Percentiles rank a stretch among this genome's conserved stretches.
Conservation (phyloP, 495 filamentous ascomycete genomes). For the Xylaria nigripes region DNA sequence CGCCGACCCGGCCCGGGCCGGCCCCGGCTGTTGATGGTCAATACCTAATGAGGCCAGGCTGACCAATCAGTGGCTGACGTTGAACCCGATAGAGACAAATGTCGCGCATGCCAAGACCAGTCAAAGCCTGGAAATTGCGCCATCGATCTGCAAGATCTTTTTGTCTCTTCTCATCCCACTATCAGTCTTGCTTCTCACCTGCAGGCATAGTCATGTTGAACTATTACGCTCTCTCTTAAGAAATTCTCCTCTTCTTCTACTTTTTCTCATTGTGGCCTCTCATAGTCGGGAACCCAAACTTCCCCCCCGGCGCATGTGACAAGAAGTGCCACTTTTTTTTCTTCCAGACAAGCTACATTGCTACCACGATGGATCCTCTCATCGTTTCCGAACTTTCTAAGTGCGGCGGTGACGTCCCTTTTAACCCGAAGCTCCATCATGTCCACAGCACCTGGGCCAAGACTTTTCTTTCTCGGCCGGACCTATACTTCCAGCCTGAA, state of each 20-base stretch:
- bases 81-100: slow-evolving; percentile 1
- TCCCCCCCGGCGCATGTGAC: background rate
- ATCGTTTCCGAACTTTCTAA: slow-evolving; percentile 25
- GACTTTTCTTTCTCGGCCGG: slow-evolving; percentile 78
- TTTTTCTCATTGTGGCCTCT: background rate
- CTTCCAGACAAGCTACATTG: background rate
- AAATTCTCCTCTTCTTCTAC: background rate
- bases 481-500: slow-evolving; percentile 80
- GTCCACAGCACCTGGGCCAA: slow-evolving; percentile 93
- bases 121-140: background rate
- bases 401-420: slow-evolving; percentile 48
- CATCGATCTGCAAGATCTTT: background rate
- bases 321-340: background rate
- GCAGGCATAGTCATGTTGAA: no score
- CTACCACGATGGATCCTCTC: slow-evolving; percentile 25
- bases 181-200: no score
- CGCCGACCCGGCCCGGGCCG: background rate
- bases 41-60: background rate
- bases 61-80: slow-evolving; percentile 1
- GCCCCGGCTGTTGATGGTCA: background rate
- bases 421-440: slow-evolving; percentile 63
- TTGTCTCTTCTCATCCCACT: background rate
- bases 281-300: background rate
- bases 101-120: slow-evolving; percentile 4
- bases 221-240: background rate